Percentiles rank a stretch among this genome's conserved stretches.
Conservation (phyloP, 139 green algal genomes). For the Coelastrella sp. region DNA sequence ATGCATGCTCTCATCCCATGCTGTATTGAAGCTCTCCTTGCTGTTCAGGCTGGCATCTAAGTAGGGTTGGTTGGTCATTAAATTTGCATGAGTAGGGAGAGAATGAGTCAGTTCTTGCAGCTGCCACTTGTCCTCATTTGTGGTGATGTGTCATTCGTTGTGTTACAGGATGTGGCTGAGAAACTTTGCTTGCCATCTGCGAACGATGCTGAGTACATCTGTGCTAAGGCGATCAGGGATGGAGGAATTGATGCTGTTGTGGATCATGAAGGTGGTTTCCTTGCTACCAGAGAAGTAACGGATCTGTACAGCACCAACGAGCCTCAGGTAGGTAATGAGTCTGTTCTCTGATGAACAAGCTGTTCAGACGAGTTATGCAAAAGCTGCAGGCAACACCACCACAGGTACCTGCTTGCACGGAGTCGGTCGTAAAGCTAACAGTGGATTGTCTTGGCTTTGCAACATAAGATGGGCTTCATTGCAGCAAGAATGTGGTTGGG, state of each 20-base stretch:
- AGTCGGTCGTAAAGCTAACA: no score
- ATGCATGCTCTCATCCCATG: no score
- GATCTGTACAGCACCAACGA: slow-evolving; percentile 87
- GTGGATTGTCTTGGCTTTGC: no score
- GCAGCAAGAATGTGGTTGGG: no score
- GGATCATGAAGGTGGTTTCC: slow-evolving; percentile 79
- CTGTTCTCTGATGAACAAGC: neutral
- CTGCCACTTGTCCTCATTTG: neutral
- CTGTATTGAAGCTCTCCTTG: no score
- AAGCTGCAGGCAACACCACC: neutral
- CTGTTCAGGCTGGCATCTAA: no score
- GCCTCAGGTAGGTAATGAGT: slow-evolving; percentile 54
- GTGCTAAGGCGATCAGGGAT: slow-evolving; percentile 94
- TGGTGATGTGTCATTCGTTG: neutral
- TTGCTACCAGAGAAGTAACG: slow-evolving; percentile 76
- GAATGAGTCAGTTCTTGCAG: no score
- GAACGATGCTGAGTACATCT: slow-evolving; percentile 93
- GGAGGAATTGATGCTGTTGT: slow-evolving; percentile 92
- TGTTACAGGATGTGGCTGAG: slow-evolving; percentile 76
- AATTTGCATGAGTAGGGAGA: no score
- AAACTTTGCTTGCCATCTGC: slow-evolving; percentile 85
- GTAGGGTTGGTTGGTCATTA: no score
- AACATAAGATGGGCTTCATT: no score
- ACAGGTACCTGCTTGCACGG: neutral
- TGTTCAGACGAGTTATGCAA: neutral